Percentiles rank a stretch among this genome's conserved stretches.
These are phyloP conservation scores for Tetrahymena malaccensis DNA, from an alignment of 73 alveolate genomes.

Conservation along the genomic window DNA sequence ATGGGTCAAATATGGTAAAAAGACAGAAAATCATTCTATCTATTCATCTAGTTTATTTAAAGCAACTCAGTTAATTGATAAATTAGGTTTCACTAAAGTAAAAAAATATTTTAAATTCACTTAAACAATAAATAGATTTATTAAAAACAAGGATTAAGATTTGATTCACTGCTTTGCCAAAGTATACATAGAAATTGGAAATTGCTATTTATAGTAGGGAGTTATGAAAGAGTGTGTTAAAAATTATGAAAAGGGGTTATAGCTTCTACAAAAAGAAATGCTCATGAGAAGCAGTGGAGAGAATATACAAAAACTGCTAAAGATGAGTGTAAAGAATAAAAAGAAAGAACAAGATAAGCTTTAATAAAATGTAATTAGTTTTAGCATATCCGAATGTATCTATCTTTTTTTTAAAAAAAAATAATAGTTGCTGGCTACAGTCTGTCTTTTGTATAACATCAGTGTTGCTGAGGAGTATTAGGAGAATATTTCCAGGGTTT, in stretches of 20 bases:
- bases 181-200: not conserved
- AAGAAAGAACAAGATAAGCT: not conserved
- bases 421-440: not conserved
- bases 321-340: not conserved
- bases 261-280: not conserved
- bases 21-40: not conserved
- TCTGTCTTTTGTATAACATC: not conserved
- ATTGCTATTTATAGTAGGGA: not conserved
- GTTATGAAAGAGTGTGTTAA: not conserved
- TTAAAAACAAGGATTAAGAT: not conserved
- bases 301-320: not conserved
- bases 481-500: not conserved
- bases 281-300: not conserved
- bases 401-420: not conserved
- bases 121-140: not conserved
- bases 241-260: not conserved
- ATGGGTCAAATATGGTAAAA: not conserved
- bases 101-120: not conserved
- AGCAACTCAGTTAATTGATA: not conserved
- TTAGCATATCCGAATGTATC: not conserved
- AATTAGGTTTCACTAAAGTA: not conserved
- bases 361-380: not conserved
- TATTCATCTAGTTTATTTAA: not conserved
- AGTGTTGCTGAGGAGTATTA: not conserved
- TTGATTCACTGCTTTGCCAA: not conserved